phyloP scores from a whole-genome alignment of 1,139 yeast genomes.

The Groenewaldozyma sp. region DNA sequence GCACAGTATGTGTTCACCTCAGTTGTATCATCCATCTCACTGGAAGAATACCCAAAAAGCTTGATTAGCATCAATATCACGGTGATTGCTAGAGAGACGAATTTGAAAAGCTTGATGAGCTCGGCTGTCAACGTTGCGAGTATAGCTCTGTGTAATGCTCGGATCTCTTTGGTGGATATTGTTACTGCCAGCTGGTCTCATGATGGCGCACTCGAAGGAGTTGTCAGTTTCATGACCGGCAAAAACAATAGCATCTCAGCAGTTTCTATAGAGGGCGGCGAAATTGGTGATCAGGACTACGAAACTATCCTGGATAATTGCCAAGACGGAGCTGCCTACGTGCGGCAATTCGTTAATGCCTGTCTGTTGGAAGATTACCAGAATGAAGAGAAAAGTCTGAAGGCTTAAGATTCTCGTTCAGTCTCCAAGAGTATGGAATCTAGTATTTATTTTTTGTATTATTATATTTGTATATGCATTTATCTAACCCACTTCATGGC shows the following conservation, averaged over 20 bases:
- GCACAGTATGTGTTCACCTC: conserved; percentile 51
- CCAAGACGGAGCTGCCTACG: conserved; percentile 12
- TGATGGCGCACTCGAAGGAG: conserved; percentile 32
- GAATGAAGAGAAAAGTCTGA: conserved; percentile 7
- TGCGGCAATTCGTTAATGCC: conserved; percentile 21
- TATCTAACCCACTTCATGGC: too few relatives aligned
- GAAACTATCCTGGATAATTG: conserved; percentile 15
- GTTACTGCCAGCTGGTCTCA: conserved; percentile 67
- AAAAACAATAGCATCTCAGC: conserved; percentile 47
- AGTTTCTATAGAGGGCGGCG: conserved; percentile 35
- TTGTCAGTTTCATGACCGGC: conserved; percentile 45
- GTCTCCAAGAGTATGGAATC: too few relatives aligned
- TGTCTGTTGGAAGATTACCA: conserved; percentile 17
- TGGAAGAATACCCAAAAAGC: conserved; percentile 79
- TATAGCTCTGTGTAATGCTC: conserved; percentile 74
- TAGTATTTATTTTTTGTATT: too few relatives aligned
- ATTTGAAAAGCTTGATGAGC: conserved; percentile 29
- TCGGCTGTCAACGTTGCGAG: conserved; percentile 50
- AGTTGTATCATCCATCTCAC: conserved; percentile 50
- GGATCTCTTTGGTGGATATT: conserved; percentile 67
- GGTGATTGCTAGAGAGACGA: conserved; percentile 41
- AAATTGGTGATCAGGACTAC: conserved; percentile 11
- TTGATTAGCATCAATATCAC: conserved; percentile 75
- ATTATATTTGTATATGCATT: too few relatives aligned
- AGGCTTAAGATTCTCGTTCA: too few relatives aligned